Evolutionary conservation across 208 protist genomes (phyloP).

Genomic region (Acanthamoeba sp.): DNA sequence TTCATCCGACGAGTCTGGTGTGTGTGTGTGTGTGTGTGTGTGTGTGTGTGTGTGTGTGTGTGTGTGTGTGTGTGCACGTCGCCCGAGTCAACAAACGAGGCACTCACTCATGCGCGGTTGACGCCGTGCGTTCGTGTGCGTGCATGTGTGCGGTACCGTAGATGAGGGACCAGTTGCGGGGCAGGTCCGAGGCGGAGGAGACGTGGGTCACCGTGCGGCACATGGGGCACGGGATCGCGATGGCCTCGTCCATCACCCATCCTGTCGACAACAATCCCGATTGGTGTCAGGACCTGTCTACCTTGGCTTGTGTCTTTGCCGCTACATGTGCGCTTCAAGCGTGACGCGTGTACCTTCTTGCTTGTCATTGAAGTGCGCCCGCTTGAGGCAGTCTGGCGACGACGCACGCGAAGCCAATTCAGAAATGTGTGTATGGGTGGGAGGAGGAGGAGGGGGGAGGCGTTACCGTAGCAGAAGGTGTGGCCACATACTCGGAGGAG

Average conservation of each 20-base stretch:
- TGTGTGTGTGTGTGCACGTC: too few relatives aligned
- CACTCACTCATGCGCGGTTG: too few relatives aligned
- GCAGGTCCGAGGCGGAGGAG: neutral
- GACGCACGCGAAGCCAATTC: neutral
- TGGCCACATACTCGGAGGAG: slow-evolving; percentile 56
- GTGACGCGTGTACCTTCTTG: slow-evolving; percentile 20
- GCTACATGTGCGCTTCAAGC: too few relatives aligned
- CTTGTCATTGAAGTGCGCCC: slow-evolving; percentile 61
- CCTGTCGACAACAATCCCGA: slow-evolving; percentile 40
- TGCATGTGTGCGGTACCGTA: neutral
- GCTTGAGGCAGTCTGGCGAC: slow-evolving; percentile 10
- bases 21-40: neutral
- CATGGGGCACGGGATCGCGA: slow-evolving; percentile 66
- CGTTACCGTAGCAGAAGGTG: slow-evolving; percentile 70
- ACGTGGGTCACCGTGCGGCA: slow-evolving; percentile 63
- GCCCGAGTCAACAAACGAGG: too few relatives aligned
- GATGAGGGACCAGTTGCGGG: slow-evolving; percentile 68
- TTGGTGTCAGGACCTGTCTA: too few relatives aligned
- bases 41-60: too few relatives aligned
- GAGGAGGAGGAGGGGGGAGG: neutral
- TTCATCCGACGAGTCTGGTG: slow-evolving; percentile 24
- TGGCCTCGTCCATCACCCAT: slow-evolving; percentile 10
- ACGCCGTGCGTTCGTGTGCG: neutral
- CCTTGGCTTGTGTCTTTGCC: too few relatives aligned
- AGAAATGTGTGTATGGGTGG: neutral